phyloP scores from a whole-genome alignment of 139 green algal species.

The Nannochloris sp. region DNA sequence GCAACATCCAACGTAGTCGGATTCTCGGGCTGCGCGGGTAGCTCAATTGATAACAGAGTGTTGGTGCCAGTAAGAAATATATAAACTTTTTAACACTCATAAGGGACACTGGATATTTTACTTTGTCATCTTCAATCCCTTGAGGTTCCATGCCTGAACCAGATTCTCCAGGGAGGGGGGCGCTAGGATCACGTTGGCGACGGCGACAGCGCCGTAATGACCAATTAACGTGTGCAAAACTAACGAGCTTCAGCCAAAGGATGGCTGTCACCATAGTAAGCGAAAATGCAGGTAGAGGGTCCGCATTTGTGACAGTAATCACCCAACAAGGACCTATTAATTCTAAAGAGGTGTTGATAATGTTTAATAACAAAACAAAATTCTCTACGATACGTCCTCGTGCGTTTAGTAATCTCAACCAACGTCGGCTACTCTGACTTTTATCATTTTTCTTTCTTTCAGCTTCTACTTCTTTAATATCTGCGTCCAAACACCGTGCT shows the following conservation, averaged over 20 bases:
- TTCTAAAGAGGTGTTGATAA: constrained; percentile 29
- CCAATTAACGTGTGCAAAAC: constrained; percentile 66
- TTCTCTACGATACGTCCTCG: constrained; percentile 25
- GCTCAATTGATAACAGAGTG: constrained; percentile 68
- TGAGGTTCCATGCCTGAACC: constrained; percentile 15
- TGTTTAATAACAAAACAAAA: constrained; percentile 37
- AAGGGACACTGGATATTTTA: constrained; percentile 74
- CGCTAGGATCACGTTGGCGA: constrained; percentile 21
- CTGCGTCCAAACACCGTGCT: not conserved
- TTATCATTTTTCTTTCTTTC: not conserved
- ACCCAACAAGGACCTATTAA: constrained; percentile 41
- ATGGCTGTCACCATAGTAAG: constrained; percentile 47
- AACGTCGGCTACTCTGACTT: not conserved
- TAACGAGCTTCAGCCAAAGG: constrained; percentile 74
- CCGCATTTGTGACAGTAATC: constrained; percentile 33
- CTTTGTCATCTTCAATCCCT: not conserved
- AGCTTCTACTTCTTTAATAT: constrained; percentile 8
- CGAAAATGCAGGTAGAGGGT: constrained; percentile 44
- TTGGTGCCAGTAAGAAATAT: constrained; percentile 75
- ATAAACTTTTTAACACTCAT: constrained; percentile 45
- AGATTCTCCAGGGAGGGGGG: constrained; percentile 46
- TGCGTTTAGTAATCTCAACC: not conserved
- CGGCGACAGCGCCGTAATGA: constrained; percentile 40
- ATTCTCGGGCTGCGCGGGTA: constrained; percentile 37
- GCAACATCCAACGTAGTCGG: constrained; percentile 24